phyloP scores from a whole-genome alignment of 1,284 basidiomycete genomes.

The Polyporus tsugae region DNA sequence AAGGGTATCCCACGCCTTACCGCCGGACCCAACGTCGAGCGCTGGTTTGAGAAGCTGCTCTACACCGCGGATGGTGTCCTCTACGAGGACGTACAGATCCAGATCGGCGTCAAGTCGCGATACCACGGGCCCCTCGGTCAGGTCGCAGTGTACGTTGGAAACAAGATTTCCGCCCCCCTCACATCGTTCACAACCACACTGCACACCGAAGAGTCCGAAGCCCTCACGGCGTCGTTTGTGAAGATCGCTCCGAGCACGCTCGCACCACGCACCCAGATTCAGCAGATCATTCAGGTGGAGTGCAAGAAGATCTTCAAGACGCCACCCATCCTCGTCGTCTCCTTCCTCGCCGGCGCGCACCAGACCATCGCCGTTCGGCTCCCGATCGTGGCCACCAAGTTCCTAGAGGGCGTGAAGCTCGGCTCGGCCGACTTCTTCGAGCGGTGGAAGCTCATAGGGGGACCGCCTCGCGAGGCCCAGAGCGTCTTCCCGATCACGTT shows the following conservation, averaged over 20 bases:
- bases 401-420: constrained; percentile 92
- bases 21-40: constrained; percentile 77
- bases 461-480: constrained; percentile 92
- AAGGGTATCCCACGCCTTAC: constrained; percentile 58
- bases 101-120: constrained; percentile 96
- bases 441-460: constrained; percentile 97
- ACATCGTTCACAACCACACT: constrained; percentile 90
- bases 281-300: constrained; percentile 93
- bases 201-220: constrained; percentile 76
- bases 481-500: constrained; percentile 85
- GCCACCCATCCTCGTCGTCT: constrained; percentile 87
- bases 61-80: constrained; percentile 89
- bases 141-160: constrained; percentile 94
- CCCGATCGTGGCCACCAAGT: constrained; percentile 90
- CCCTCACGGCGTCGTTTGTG: constrained; percentile 83
- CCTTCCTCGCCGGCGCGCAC: constrained; percentile 92
- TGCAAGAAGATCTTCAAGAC: constrained; percentile 88
- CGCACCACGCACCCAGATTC: constrained; percentile 85
- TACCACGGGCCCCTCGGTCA: constrained; percentile 94
- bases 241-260: constrained; percentile 90
- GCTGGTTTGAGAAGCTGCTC: constrained; percentile 90
- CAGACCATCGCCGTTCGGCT: constrained; percentile 87
- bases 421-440: constrained; percentile 92
- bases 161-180: constrained; percentile 90
- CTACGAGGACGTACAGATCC: constrained; percentile 95